Conservation (phyloP, 345 rosid genomes). For the Gossypium turneri region DNA sequence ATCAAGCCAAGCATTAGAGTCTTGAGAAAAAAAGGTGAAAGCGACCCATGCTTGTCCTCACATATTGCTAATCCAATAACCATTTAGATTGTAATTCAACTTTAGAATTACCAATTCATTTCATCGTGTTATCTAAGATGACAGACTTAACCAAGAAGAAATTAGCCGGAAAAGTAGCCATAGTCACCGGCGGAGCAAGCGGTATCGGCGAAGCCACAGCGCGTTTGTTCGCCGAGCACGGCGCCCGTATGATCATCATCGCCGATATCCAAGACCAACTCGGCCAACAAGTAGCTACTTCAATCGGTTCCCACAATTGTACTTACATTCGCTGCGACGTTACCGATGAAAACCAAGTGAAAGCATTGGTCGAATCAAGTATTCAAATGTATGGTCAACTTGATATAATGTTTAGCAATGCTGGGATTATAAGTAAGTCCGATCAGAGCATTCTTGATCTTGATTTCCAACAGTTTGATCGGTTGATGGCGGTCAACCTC, state of each 20-base stretch:
- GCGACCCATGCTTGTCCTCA: neutral
- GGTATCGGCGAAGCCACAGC: slow-evolving; percentile 15
- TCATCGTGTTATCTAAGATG: neutral
- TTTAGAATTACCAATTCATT: neutral
- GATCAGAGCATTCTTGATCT: slow-evolving; percentile 8
- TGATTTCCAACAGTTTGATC: neutral
- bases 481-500: slow-evolving; percentile 4
- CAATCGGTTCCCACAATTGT: neutral
- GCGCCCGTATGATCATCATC: slow-evolving; percentile 6
- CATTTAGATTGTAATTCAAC: neutral
- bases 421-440: neutral
- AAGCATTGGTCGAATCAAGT: neutral
- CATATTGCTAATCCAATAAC: neutral
- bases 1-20: neutral
- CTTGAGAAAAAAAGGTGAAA: neutral
- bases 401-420: slow-evolving; percentile 10
- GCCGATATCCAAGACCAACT: slow-evolving; percentile 16
- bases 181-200: slow-evolving; percentile 17
- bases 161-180: slow-evolving; percentile 15
- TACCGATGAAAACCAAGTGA: slow-evolving; percentile 5
- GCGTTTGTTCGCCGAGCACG: neutral
- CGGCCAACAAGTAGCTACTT: slow-evolving; percentile 1
- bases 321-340: slow-evolving; percentile 13
- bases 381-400: neutral
- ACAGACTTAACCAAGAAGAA: neutral